Percentiles rank a stretch among this genome's conserved stretches.
Conservation (phyloP, 768 basidiomycete species). For the Psilocybe cubensis region DNA sequence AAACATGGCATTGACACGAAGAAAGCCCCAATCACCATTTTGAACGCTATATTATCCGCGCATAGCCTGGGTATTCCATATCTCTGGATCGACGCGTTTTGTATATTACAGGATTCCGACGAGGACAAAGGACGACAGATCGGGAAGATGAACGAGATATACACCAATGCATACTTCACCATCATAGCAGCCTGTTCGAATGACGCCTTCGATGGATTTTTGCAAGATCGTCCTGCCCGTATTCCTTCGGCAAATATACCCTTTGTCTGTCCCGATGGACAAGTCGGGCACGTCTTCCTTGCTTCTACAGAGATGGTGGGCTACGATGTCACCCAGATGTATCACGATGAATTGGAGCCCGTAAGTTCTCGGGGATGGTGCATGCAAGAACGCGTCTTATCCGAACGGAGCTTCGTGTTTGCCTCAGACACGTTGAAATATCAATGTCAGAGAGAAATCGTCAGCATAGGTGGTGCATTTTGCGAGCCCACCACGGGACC, state of each 20-base stretch:
- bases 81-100: conserved; percentile 14
- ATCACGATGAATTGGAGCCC: conserved; percentile 13
- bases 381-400: conserved; percentile 11
- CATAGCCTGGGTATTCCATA: conserved; percentile 5
- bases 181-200: conserved; percentile 9
- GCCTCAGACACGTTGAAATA: conserved; percentile 12
- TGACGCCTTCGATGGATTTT: conserved; percentile 6
- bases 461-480: conserved; percentile 10
- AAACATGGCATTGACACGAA: not conserved
- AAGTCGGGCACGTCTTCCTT: conserved; percentile 5
- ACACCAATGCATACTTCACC: conserved; percentile 5
- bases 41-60: conserved; percentile 5
- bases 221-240: conserved; percentile 8
- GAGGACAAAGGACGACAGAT: conserved; percentile 10
- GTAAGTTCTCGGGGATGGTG: conserved; percentile 9
- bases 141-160: conserved; percentile 7
- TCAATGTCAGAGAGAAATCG: conserved; percentile 10
- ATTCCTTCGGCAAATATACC: not conserved
- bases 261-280: conserved; percentile 10
- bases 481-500: conserved; percentile 8
- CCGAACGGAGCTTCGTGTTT: conserved; percentile 5
- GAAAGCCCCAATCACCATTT: conserved; percentile 1
- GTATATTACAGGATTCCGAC: conserved; percentile 11
- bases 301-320: conserved; percentile 2
- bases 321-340: conserved; percentile 4